Base-by-base conservation (phyloP, 2,329 filamentous ascomycete genomes). In the Aureobasidium sp. region DNA sequence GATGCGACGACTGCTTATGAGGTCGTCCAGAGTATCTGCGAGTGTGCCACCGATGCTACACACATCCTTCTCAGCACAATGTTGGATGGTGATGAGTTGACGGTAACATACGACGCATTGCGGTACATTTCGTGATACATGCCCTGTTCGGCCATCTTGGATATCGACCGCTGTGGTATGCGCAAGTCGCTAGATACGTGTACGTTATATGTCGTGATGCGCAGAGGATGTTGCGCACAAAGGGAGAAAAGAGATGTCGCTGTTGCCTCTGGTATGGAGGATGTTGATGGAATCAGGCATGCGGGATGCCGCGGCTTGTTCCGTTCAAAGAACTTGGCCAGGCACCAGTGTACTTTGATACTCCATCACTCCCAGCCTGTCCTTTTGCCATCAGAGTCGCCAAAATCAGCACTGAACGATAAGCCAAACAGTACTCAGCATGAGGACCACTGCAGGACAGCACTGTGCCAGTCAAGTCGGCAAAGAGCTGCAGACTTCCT, bases 11-110 rank as follows among this genome's bases (percentile, higher is more conserved):
- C 93, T 89, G 73, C 90, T 93, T 77, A 99, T 97, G 68, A 99
- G 82, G 72, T 96, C 91, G 78, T 99, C 94, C 71, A 99, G 91
- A 61, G 92, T 96, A 78, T 99, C 95, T 61, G 93, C 97, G 70
- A 99, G 84, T 63, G 93, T 88, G 71, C 91, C 84, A 69, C 94
- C 94, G 79, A 99, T 91, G 78, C 94, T 99, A n/a, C 75, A 22
- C 51, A 36, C 20, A n/a, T 55, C 51, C 15, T 42, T 60, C 37
- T 56, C 27, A 62, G 56, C 65, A 62, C 63, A 56, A 64, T 59
- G 61, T 48, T 52, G 51, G 59, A 63, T 55, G 59, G 44, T 64
- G 45, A 61, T 60, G 63, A 66, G 69, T 71, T 67, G 12, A 70
- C 70, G 64, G 62, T 25, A 14, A 17, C 2, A n/a, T 90, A 97